A percentile compares a stretch with the other conserved stretches of the same genome.
Conservation (phyloP, 768 basidiomycete genomes). For the Rhodotorula taiwanensis region DNA sequence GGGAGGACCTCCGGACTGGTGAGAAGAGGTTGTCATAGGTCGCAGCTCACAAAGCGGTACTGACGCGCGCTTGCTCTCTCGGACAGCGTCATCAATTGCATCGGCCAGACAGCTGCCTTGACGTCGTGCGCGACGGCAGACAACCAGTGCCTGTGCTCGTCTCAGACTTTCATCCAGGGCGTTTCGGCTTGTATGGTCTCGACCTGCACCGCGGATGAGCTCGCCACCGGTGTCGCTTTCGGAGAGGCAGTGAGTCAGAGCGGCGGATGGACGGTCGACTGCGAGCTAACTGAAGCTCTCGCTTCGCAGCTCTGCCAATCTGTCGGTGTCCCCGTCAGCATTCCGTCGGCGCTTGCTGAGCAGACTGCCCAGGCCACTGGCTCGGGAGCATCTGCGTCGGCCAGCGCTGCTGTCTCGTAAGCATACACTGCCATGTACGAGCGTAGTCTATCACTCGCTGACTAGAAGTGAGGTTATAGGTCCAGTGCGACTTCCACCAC, state of each 20-base stretch:
- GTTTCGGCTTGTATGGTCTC: slow-evolving; percentile 12
- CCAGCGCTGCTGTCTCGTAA: not conserved
- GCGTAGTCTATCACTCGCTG: no score
- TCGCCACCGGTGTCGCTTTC: slow-evolving; percentile 6
- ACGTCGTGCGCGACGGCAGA: slow-evolving; percentile 20
- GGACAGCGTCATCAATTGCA: slow-evolving; percentile 19
- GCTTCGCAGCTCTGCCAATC: slow-evolving; percentile 9
- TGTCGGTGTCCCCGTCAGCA: slow-evolving; percentile 8
- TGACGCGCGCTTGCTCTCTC: no score
- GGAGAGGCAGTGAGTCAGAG: slow-evolving; percentile 24
- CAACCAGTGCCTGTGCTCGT: slow-evolving; percentile 20
- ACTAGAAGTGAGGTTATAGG: no score
- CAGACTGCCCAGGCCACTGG: not conserved
- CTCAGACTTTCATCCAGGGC: slow-evolving; percentile 12
- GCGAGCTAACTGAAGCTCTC: no score
- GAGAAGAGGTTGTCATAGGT: not conserved
- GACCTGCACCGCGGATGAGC: not conserved
- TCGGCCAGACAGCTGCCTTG: not conserved
- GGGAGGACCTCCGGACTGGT: slow-evolving; percentile 13
- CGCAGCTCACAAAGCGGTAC: not conserved
- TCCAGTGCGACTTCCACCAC: no score
- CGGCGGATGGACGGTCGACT: no score
- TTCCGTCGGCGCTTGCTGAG: not conserved
- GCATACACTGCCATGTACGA: not conserved
- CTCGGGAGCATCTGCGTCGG: not conserved